A percentile compares a stretch with the other conserved stretches of the same genome.
phyloP scores from a whole-genome alignment of 371 early-diverging fungal species.

The Circinella umbellata region DNA sequence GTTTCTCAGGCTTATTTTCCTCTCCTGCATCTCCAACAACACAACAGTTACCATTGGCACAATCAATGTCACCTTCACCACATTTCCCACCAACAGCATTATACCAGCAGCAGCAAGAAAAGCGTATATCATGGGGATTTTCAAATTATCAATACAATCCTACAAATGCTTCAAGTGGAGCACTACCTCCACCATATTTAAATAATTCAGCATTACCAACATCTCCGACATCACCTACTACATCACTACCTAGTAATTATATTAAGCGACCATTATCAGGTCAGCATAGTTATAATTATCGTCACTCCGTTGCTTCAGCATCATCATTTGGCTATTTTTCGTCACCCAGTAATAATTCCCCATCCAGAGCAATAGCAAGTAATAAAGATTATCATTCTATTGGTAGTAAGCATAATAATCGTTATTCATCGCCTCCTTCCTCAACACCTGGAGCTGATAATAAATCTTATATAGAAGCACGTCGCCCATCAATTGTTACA shows the following conservation, averaged over 20 bases:
- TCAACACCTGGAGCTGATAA: background rate
- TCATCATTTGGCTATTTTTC: conserved; percentile 1
- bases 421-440: background rate
- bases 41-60: background rate
- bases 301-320: background rate
- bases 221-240: background rate
- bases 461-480: background rate
- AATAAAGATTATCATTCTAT: background rate
- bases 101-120: background rate
- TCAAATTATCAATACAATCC: background rate
- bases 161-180: too few species aligned
- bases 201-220: background rate
- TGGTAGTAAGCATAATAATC: background rate
- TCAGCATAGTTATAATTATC: background rate
- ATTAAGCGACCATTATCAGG: background rate
- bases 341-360: background rate
- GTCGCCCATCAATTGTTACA: conserved; percentile 3
- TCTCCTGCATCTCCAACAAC: background rate
- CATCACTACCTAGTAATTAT: background rate
- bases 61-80: background rate
- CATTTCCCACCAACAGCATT: background rate
- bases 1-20: background rate
- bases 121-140: background rate
- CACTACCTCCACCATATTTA: background rate
- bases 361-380: background rate